Percentiles rank a stretch among this genome's conserved stretches.
These are phyloP conservation scores for Sambucus nigra DNA, from an alignment of 129 eudicot species.

Conservation along the genomic window DNA sequence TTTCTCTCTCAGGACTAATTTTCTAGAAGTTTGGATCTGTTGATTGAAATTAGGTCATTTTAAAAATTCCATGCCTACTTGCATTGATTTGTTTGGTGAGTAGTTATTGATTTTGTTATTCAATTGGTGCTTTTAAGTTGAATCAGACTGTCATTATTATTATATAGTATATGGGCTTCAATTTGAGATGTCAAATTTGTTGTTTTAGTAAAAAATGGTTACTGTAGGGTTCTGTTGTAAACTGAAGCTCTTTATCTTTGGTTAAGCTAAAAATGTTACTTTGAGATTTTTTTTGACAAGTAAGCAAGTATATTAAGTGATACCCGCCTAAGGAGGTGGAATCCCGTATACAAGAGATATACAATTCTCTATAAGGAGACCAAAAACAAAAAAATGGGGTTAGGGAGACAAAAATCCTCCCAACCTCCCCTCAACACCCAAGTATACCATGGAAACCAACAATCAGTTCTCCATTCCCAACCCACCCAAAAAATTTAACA, in stretches of 20 bases:
- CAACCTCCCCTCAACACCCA: too few species aligned
- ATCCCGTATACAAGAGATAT: too few species aligned
- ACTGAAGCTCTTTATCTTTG: background rate
- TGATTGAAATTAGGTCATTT: constrained; percentile 29
- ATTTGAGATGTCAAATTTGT: background rate
- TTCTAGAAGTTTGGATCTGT: constrained; percentile 50
- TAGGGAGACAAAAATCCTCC: too few species aligned
- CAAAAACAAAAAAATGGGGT: too few species aligned
- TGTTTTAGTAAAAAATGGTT: background rate
- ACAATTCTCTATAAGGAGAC: too few species aligned
- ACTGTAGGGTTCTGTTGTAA: background rate
- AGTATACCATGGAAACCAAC: too few species aligned
- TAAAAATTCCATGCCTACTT: constrained; percentile 27
- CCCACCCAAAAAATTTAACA: too few species aligned
- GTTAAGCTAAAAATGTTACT: background rate
- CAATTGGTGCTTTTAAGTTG: background rate
- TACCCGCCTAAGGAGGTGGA: too few species aligned
- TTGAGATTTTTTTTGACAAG: too few species aligned
- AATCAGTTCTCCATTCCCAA: too few species aligned
- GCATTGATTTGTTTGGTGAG: constrained; percentile 60
- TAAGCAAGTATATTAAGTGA: too few species aligned
- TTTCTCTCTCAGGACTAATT: constrained; percentile 20
- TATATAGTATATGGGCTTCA: constrained; percentile 1
- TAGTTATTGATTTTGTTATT: constrained; percentile 9
- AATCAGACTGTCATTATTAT: background rate